Evolutionary conservation across 805 yeast genomes (phyloP).

Genomic region (Wickerhamomyces strasburgensis): DNA sequence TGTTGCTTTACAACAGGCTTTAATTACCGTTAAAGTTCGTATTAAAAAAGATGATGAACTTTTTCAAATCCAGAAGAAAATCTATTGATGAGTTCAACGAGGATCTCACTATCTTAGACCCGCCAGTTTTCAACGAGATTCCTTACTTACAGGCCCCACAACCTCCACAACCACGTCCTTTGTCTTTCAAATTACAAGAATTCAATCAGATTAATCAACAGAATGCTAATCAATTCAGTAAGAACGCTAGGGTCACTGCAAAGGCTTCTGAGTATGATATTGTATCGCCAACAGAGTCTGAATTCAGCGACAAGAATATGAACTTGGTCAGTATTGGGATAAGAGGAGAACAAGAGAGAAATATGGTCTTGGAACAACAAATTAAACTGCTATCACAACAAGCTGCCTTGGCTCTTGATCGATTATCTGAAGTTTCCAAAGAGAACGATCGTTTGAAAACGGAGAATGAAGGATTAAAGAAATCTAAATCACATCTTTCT

Average conservation of each 20-base stretch:
- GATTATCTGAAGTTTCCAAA: conserved; percentile 18
- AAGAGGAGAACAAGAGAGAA: conserved; percentile 25
- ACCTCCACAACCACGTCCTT: not conserved
- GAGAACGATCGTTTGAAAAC: conserved; percentile 16
- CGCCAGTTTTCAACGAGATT: conserved; percentile 10
- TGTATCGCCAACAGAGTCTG: conserved; percentile 11
- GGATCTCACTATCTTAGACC: conserved; percentile 19
- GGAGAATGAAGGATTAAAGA: conserved; percentile 15
- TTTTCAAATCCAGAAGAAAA: conserved; percentile 3
- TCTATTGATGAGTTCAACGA: conserved; percentile 3
- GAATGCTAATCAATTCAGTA: conserved; percentile 10
- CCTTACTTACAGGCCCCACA: not conserved
- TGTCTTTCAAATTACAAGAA: not conserved
- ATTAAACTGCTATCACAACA: conserved; percentile 22
- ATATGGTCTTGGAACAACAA: conserved; percentile 25
- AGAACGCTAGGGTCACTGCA: conserved; percentile 2
- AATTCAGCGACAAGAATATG: conserved; percentile 9
- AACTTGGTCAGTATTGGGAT: conserved; percentile 14
- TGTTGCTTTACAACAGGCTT: too few species aligned
- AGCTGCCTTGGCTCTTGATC: conserved; percentile 24
- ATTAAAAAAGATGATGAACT: conserved; percentile 5
- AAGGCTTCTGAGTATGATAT: conserved; percentile 12
- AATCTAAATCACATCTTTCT: conserved; percentile 6
- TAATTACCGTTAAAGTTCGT: too few species aligned
- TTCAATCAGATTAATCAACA: conserved; percentile 9